Conservation (phyloP, 352 stramenopile genomes). For the Phytophthora pini region DNA sequence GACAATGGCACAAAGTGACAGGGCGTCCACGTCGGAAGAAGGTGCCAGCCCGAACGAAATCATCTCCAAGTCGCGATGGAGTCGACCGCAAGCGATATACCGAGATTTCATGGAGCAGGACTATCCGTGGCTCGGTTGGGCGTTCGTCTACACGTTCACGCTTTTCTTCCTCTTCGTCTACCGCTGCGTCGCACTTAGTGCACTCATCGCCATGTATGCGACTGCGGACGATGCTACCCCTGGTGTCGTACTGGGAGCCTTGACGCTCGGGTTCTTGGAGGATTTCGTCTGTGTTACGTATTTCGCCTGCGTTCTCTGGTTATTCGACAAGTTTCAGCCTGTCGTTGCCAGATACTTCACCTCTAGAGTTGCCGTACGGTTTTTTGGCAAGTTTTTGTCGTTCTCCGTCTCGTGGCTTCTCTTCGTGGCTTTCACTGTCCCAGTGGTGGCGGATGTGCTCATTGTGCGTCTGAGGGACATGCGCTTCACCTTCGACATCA, state of each 20-base stretch:
- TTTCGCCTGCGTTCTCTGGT: constrained; percentile 30
- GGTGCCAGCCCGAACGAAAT: not conserved
- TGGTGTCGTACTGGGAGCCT: constrained; percentile 11
- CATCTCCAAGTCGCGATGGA: not conserved
- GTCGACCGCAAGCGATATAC: not conserved
- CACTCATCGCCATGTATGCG: constrained; percentile 35
- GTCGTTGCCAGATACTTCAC: not conserved
- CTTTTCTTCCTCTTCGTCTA: constrained; percentile 40
- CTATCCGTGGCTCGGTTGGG: constrained; percentile 41
- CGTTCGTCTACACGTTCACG: constrained; percentile 27
- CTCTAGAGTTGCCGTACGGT: not conserved
- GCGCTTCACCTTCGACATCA: constrained; percentile 55
- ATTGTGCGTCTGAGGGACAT: constrained; percentile 39
- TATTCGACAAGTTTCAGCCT: not conserved
- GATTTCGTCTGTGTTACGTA: constrained; percentile 40
- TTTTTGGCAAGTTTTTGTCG: constrained; percentile 22
- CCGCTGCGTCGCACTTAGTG: constrained; percentile 19
- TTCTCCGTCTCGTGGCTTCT: constrained; percentile 39
- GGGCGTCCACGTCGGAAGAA: not conserved
- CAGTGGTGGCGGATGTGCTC: constrained; percentile 42
- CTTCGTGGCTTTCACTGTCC: constrained; percentile 28
- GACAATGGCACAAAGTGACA: not conserved
- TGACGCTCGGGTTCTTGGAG: constrained; percentile 43
- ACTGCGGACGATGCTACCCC: constrained; percentile 14
- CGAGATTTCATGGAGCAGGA: not conserved